Percentiles rank a stretch among this genome's conserved stretches.
These are phyloP conservation scores for Ceriops zippeliana DNA, from an alignment of 345 rosid genomes.

Conservation along the genomic window DNA sequence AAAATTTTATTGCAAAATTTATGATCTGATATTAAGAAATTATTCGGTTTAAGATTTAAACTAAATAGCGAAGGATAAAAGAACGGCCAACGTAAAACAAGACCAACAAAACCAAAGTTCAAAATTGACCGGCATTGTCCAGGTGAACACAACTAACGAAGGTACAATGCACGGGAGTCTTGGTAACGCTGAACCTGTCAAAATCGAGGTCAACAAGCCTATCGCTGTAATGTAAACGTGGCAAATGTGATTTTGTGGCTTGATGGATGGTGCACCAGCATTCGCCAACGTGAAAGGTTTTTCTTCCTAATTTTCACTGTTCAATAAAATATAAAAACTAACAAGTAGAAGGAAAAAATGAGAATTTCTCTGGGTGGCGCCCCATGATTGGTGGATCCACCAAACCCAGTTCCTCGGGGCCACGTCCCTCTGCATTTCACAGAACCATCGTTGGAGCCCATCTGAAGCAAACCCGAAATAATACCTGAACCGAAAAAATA, in stretches of 20 bases:
- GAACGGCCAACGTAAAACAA: background rate
- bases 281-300: background rate
- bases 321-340: background rate
- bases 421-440: background rate
- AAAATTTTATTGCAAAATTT: too few relatives aligned
- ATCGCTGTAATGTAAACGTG: background rate
- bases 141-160: background rate
- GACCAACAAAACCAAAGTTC: background rate
- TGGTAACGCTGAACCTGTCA: background rate
- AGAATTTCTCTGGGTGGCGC: too few relatives aligned
- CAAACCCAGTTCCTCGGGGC: background rate
- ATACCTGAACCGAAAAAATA: background rate
- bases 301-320: background rate
- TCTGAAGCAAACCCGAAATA: background rate
- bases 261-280: background rate
- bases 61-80: background rate
- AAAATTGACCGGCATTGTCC: background rate
- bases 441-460: constrained; percentile 5
- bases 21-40: too few relatives aligned
- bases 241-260: background rate
- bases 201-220: too few relatives aligned
- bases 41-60: too few relatives aligned
- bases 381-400: constrained; percentile 17
- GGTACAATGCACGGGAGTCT: too few relatives aligned
- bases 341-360: too few relatives aligned